Base-by-base conservation (phyloP, 345 rosid genomes). In the Acer saccharum region DNA sequence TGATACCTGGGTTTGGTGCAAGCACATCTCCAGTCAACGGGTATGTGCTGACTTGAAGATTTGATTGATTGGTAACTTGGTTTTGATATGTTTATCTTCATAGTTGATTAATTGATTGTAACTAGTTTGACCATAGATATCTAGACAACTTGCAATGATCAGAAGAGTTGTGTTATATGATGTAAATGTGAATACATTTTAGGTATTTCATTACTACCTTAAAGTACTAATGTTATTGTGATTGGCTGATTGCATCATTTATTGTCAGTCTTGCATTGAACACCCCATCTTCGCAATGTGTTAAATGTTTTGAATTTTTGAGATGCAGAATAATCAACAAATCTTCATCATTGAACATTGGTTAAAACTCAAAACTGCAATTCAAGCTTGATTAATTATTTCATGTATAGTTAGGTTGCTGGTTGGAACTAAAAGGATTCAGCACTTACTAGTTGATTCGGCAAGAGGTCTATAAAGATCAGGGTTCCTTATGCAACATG, bases 1-100 rank as follows among this genome's bases (percentile, higher is more conserved):
- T 92, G 86, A 80, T 92, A 46, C 92, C 97, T 8, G 98, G 98
- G 23, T 94, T 94, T 81, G 95, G 91, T 81, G 83, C 78, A 61
- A 84, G 78, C 75, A 44, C 72, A 67, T 78, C 88, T 21, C 48
- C 90, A 0, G 78, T 69, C 57, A 78, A 73, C 65, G 83, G 94
- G 98, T 89, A 78, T 69, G 84, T 73, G 20, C 69, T 18, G 13
- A 69, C 76, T 10, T 44, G 52, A 11, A 48, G 7, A 23, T 73
- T 6, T 20, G 32, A 14, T 71, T 86, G 20, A 29, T 68, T 68
- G 39, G 12, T 41, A 23, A 29, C 43, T 75, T 74, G 35, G n/a
- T 74, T n/a, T 20, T 12, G 65, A 6, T 55, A n/a, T 70, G 35
- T 69, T 41, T 72, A 7, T 61, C 17, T 69, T 60, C 50, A 10